Base-by-base conservation (phyloP, 2,329 filamentous ascomycete genomes). In the Pestalotiopsis sp. region DNA sequence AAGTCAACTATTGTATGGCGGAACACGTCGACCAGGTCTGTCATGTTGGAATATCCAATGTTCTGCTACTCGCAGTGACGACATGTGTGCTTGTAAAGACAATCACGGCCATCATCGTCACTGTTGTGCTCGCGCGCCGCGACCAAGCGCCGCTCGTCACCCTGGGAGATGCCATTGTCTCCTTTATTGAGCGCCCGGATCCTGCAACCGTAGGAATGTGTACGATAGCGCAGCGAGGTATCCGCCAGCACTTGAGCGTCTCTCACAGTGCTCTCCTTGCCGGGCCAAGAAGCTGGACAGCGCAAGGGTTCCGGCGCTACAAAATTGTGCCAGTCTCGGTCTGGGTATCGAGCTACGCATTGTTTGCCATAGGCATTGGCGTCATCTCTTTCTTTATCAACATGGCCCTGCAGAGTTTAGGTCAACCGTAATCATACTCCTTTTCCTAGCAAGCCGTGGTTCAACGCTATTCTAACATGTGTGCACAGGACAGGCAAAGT, bases 91-190 rank as follows among this genome's bases (percentile, higher is more conserved):
- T 83, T 1, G 72, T 85, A 63, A 84, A 84, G 70, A 76, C 80
- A 4, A n/a, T 40, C 38, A 64, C 40, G 20, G 75, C 83, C 59
- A 74, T 80, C 23, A 67, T 75, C 38, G 75, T 78, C n/a, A 78
- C 73, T 68, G 70, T 72, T 59, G 74, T 75, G 41, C 75, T 81
- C 3, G 60, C 74, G 20, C 75, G 76, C 59, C 70, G 71, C 40
- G 75, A 75, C 20, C 83, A 84, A 71, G 75, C 77, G 17, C 85
- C 84, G 0, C 80, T 87, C 4, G 81, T 83, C 17, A 87, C 85
- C 0, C 78, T 87, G 3, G 85, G 85, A 40, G 86, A 87, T 70
- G 83, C 83, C 36, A 77, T 87, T n/a, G 73, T 80, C 4, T 87
- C 85, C 1, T 87, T 87, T 68, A 80, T 87, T 60, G 75, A 77